Percentiles rank a stretch among this genome's conserved stretches.
Evolutionary conservation across 257 asterid species (phyloP).

Genomic region (Solanum stenotomum): DNA sequence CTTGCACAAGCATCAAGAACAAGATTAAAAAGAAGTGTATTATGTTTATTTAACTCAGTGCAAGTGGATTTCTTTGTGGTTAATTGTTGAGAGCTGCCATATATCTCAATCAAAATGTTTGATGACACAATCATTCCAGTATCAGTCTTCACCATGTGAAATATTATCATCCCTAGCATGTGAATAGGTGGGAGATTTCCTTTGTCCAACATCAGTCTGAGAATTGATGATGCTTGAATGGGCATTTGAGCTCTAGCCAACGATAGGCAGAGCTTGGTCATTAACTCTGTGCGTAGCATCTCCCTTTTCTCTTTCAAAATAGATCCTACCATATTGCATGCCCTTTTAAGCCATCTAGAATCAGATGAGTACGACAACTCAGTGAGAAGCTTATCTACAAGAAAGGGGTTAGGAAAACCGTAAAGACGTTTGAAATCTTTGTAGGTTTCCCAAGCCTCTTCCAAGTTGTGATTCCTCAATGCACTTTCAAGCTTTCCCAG

Average conservation of each 20-base stretch:
- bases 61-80: constrained; percentile 22
- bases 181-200: constrained; percentile 38
- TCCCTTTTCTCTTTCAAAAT: constrained; percentile 43
- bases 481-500: constrained; percentile 46
- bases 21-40: constrained; percentile 54
- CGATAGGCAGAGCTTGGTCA: constrained; percentile 57
- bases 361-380: constrained; percentile 58
- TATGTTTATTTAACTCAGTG: constrained; percentile 34
- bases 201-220: constrained; percentile 51
- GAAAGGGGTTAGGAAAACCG: constrained; percentile 52
- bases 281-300: constrained; percentile 31
- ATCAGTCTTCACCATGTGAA: constrained; percentile 72
- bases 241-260: constrained; percentile 75
- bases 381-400: constrained; percentile 39
- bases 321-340: constrained; percentile 39
- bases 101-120: constrained; percentile 59
- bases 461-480: constrained; percentile 50
- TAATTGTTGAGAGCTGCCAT: constrained; percentile 17
- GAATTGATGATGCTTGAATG: constrained; percentile 34
- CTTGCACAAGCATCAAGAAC: constrained; percentile 76
- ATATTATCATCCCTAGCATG: constrained; percentile 32
- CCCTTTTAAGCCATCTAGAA: constrained; percentile 49
- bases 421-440: constrained; percentile 44
- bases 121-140: constrained; percentile 53
- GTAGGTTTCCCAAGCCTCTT: constrained; percentile 62